Evolutionary conservation across 129 eudicot genomes (phyloP), one percentile per base, ranked within the genome.

Genomic region (Centaurea solstitialis): DNA sequence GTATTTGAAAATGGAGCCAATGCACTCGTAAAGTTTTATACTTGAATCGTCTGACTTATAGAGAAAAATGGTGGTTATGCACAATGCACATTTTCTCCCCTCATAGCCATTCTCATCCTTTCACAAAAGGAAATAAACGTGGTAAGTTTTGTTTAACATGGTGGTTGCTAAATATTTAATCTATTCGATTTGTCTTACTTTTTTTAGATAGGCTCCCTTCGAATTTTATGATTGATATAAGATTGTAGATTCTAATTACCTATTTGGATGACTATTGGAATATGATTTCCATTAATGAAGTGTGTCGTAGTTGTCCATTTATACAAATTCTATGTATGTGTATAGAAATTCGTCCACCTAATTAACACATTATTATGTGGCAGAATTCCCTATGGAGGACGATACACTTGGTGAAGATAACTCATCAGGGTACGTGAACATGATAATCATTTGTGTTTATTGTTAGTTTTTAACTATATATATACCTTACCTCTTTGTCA

Each of bases 351-450:
- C 3, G 11, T 33, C 33, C 26, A 76, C 39, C 65, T 72, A 26
- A 53, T 9, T 23, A 69, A 70, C 39, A 47, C 65, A 57, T 76
- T 73, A 57, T 57, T 67, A n/a, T 62, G 70, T 68, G 4, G 50
- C 81, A 86, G 92, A 87, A 21, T 85, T 88, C 13, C 85, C 84
- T 79, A 80, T 38, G 57, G 97, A 93, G 73, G 98, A 87, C 24
- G 92, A 89, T 15, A 89, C 87, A 62, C 79, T 78, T 7, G 94
- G 91, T 77, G 98, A 91, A 45, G 96, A 93, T 86, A 83, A 89
- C 33, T 89, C 96, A 78, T 90, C 98, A 73, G 85, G 94, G 98
- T 93, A 87, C 77, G 85, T 74, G 37, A 23, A 24, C 37, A 41
- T 70, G 65, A 13, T 10, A 35, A 33, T n/a, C 5, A 10, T 35